phyloP scores from a whole-genome alignment of 768 basidiomycete species.

The Cystobasidiopsis lactophilus region DNA sequence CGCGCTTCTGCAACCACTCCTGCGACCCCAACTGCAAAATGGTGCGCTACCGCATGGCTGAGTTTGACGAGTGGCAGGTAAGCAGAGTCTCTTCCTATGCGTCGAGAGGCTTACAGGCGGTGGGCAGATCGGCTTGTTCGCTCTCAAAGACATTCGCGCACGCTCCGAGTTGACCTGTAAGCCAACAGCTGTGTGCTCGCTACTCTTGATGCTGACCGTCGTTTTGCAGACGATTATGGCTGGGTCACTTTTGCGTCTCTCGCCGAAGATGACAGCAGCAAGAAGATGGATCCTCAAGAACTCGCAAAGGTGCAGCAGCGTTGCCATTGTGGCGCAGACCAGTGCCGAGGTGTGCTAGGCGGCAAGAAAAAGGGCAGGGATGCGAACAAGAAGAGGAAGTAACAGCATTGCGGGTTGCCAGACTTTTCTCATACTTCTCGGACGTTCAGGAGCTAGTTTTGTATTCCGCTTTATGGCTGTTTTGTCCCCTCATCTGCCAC shows the following conservation, averaged over 20 bases:
- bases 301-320: conserved; percentile 19
- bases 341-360: conserved; percentile 23
- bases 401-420: no score
- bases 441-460: no score
- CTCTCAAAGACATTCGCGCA: conserved; percentile 22
- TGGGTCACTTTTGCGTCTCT: conserved; percentile 16
- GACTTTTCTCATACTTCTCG: no score
- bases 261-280: conserved; percentile 1
- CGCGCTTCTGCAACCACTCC: conserved; percentile 27
- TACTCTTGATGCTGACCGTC: not conserved
- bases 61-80: conserved; percentile 25
- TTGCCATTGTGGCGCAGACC: conserved; percentile 24
- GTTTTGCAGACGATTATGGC: conserved; percentile 6
- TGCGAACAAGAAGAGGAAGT: not conserved
- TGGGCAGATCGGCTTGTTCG: conserved; percentile 28
- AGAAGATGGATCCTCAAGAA: conserved; percentile 12
- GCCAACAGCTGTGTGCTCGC: not conserved
- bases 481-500: no score
- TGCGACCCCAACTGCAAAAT: conserved; percentile 27
- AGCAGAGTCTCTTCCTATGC: no score
- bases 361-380: conserved; percentile 18
- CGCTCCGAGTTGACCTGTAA: conserved; percentile 23
- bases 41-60: conserved; percentile 22
- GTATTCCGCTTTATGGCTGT: no score
- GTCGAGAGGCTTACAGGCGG: no score